phyloP scores from a whole-genome alignment of 768 basidiomycete genomes.

The Lactarius vividus region DNA sequence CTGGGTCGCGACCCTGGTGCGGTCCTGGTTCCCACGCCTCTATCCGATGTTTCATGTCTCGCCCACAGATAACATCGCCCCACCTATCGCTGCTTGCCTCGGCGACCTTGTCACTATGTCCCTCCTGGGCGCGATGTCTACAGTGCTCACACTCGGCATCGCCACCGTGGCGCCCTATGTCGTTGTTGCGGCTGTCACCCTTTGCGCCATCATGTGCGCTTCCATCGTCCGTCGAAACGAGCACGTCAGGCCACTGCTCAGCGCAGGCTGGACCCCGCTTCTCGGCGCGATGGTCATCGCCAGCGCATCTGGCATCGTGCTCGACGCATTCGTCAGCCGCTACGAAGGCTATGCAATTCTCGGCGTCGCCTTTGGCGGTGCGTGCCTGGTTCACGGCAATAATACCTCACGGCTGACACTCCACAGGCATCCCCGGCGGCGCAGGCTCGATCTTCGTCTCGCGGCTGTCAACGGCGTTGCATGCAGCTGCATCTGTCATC shows the following conservation, averaged over 20 bases:
- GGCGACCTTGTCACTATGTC: constrained; percentile 91
- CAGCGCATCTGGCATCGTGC: constrained; percentile 84
- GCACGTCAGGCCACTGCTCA: constrained; percentile 67
- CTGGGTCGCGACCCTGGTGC: constrained; percentile 81
- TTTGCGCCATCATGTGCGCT: constrained; percentile 48
- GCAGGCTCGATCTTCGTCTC: constrained; percentile 92
- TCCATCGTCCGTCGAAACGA: constrained; percentile 62
- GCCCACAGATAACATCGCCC: constrained; percentile 84
- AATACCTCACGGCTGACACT: background rate
- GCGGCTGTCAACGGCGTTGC: constrained; percentile 84
- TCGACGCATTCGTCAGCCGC: constrained; percentile 83
- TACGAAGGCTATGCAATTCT: constrained; percentile 89
- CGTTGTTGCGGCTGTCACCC: constrained; percentile 47
- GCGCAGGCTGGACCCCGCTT: constrained; percentile 86
- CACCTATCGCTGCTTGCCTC: constrained; percentile 88
- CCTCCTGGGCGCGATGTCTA: constrained; percentile 73
- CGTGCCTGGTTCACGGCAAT: constrained; percentile 28
- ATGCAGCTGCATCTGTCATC: constrained; percentile 48
- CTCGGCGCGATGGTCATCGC: constrained; percentile 89
- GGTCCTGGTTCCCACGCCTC: constrained; percentile 19
- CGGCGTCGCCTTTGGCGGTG: constrained; percentile 84
- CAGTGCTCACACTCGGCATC: constrained; percentile 63
- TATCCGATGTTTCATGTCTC: constrained; percentile 5
- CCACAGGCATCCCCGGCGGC: constrained; percentile 75
- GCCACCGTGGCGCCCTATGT: constrained; percentile 62